Evolutionary conservation across 805 yeast genomes (phyloP), one percentile per base, ranked within the genome.

Genomic region (Yarrowia hollandica): DNA sequence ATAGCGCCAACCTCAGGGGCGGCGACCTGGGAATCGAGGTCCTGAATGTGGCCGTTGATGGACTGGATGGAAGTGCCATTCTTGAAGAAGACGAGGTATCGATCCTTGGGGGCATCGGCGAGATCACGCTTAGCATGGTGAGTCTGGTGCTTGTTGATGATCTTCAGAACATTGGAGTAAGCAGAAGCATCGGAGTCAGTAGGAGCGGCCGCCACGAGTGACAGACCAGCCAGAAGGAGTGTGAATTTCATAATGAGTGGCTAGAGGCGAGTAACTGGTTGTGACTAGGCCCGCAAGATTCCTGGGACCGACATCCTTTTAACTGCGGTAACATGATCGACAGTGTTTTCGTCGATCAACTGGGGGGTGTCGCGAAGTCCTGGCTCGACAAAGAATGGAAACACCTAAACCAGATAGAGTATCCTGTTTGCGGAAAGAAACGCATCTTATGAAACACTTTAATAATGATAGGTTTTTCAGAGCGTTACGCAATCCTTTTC

Each of bases 281-380:
- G 35, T 35, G 35, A 44, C 52, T 44, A 30, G 23, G 4, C 31
- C 25, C 35, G 9, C 26, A 12, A 44, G n/a, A n/a, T n/a, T n/a
- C n/a, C 14, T 14, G 52, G 52, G 35, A 28, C 7, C 18, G 35
- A 34, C 34, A 28, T 30, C 52, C 35, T 44, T 44, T 44, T 44
- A 44, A 44, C 52, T 28, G 52, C 52, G 9, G 34, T 9, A 19
- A 16, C 35, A 35, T 42, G 52, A 44, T 44, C 52, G 52, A 44
- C 52, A 44, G 52, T 44, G 52, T 44, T 44, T 44, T 44, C 52
- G 52, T 44, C 52, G 52, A 44, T 44, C 52, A 28, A 44, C 52
- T 44, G 35, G 52, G 50, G 50, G 33, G 34, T 39, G 48, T 28
- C 25, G 26, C 52, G 35, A 30, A 25, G 31, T 11, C 10, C 33